These are phyloP conservation scores for Verticillium zaregamsianum DNA, from an alignment of 2,329 filamentous ascomycete genomes.

Conservation along the genomic window DNA sequence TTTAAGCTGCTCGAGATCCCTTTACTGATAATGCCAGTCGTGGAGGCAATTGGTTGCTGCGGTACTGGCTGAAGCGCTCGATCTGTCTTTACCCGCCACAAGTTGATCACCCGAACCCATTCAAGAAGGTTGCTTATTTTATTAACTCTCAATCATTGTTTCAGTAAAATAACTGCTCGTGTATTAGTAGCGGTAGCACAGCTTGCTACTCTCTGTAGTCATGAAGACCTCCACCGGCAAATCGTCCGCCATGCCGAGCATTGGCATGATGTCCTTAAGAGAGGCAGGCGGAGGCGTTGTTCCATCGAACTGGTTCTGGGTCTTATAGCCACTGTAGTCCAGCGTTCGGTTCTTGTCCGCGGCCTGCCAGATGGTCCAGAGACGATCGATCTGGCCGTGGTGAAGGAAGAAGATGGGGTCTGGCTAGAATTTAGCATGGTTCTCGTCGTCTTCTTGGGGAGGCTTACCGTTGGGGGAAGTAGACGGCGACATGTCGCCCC, in stretches of 20 bases:
- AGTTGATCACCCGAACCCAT: too few relatives aligned
- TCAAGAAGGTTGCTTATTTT: too few relatives aligned
- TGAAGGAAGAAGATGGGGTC: conserved; percentile 18
- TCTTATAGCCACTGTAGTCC: conserved; percentile 7
- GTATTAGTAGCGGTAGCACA: conserved; percentile 10
- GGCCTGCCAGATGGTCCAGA: conserved; percentile 17
- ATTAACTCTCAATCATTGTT: too few relatives aligned
- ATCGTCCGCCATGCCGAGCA: conserved; percentile 8
- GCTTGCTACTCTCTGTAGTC: conserved; percentile 2
- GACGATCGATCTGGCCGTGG: conserved; percentile 14
- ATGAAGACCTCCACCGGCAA: conserved; percentile 9
- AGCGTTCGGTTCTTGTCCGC: conserved; percentile 3
- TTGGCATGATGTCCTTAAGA: conserved; percentile 10
- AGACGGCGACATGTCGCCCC: conserved; percentile 21
- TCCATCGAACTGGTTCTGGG: not conserved
- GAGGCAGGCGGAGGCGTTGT: not conserved
- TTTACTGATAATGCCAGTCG: too few relatives aligned
- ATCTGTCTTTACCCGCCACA: too few relatives aligned
- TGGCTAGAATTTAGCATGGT: not conserved
- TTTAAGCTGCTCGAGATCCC: too few relatives aligned
- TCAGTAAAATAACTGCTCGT: too few relatives aligned
- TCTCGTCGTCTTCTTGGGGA: too few relatives aligned
- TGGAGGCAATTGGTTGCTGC: too few relatives aligned
- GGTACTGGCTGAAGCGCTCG: too few relatives aligned
- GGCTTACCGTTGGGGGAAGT: conserved; percentile 19